Percentiles rank a stretch among this genome's conserved stretches.
Conservation (phyloP, 2,329 filamentous ascomycete genomes). For the Colletotrichum phormii region DNA sequence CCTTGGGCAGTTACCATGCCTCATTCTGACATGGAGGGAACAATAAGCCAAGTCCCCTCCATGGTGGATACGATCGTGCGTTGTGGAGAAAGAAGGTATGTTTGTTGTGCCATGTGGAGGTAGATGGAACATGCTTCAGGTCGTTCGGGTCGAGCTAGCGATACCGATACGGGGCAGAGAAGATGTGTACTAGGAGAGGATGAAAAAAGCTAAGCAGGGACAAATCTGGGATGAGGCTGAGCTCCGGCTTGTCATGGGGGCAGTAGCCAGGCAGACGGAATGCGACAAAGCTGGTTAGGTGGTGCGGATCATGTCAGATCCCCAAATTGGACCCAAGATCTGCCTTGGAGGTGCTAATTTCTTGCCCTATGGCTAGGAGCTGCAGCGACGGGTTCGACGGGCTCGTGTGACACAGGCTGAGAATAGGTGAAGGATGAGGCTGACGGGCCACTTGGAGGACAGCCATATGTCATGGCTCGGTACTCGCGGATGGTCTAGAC, state of each 20-base stretch:
- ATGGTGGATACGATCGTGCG: conserved; percentile 7
- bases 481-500: neutral
- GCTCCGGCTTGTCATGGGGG: conserved; percentile 1
- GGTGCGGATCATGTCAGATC: conserved; percentile 26
- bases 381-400: neutral
- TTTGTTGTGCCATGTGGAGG: conserved; percentile 1
- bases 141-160: neutral
- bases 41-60: conserved; percentile 17
- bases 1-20: conserved; percentile 7
- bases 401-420: conserved; percentile 22
- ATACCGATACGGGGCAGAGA: neutral
- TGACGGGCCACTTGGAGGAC: conserved; percentile 18
- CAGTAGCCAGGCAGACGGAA: conserved; percentile 30
- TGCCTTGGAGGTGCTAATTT: neutral
- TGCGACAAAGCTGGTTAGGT: neutral
- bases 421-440: conserved; percentile 31
- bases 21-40: conserved; percentile 34
- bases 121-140: conserved; percentile 18
- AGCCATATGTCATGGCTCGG: conserved; percentile 15
- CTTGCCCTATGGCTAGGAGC: conserved; percentile 25
- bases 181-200: neutral
- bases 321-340: conserved; percentile 25
- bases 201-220: neutral
- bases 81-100: conserved; percentile 16
- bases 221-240: conserved; percentile 27